Base-by-base conservation (phyloP, 1,284 basidiomycete species). In the Puccinia sorghi region DNA sequence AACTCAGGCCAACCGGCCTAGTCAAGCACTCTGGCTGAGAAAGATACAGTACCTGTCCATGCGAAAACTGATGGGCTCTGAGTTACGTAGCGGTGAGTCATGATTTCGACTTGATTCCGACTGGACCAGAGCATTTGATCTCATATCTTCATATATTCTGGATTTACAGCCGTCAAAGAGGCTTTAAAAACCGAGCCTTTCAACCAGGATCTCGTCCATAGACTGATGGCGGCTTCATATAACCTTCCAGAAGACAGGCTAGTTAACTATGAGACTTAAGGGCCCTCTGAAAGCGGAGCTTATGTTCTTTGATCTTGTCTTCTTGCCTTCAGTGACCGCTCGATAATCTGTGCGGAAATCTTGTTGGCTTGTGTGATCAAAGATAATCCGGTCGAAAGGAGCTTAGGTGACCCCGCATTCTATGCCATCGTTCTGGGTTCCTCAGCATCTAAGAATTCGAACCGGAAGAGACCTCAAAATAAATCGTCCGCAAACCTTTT, bases 101-200 rank as follows among this genome's bases (percentile, higher is more conserved):
- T 56, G 20, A 25, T n/a, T 48, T 11, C n/a, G n/a, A 15, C 4
- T 54, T 54, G 13, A 17, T 25, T 17, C 8, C 46, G 59, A 61
- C 50, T 67, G 5, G 7, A 32, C 13, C 66, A n/a, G 15, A 50
- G 11, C 4, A 46, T 67, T 67, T 46, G 64, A 22, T 17, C 48
- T 25, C 25, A 64, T n/a, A 7, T 13, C 0, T 4, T 78, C 25
- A 64, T 37, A 7, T 13, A 0, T 12, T 71, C 8, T 56, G 43
- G 15, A 52, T 54, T 48, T n/a, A 9, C 27, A 78, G 75, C 75
- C 46, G 46, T 78, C 56, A 48, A 59, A 32, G 50, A 66, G 25
- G 75, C 25, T 46, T 71, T 78, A 20, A 69, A 78, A 63, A 78
- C 67, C 11, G 17, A n/a, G 54, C 75, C 75, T 17, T 78, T 71